Evolutionary conservation across 148 eudicot genomes (phyloP).

Genomic region (Fagopyrum esculentum): DNA sequence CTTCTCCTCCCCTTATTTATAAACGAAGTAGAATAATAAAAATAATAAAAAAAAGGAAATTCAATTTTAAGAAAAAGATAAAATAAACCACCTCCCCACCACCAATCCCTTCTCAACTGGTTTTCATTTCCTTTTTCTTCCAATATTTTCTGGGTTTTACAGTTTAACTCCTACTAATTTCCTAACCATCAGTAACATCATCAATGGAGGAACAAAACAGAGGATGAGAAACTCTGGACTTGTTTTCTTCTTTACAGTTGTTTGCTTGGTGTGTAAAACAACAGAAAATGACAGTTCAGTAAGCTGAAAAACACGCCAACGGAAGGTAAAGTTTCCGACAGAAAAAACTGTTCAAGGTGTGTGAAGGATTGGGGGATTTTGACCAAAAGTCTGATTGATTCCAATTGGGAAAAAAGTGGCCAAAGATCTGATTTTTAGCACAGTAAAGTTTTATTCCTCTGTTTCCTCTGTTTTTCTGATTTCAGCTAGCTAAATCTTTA

Average conservation of each 20-base stretch:
- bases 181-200: background rate
- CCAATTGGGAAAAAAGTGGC: background rate
- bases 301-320: constrained; percentile 7
- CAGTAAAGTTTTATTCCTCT: constrained; percentile 6
- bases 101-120: background rate
- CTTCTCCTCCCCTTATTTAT: background rate
- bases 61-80: background rate
- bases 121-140: background rate
- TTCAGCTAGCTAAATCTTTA: background rate
- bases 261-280: constrained; percentile 5
- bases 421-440: background rate
- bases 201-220: constrained; percentile 7
- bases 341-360: background rate
- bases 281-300: constrained; percentile 11
- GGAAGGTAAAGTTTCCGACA: constrained; percentile 3
- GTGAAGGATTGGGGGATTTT: constrained; percentile 3
- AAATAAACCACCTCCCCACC: background rate
- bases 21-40: background rate
- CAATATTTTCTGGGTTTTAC: background rate
- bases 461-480: background rate
- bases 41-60: background rate
- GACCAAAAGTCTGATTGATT: background rate
- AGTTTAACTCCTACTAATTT: background rate
- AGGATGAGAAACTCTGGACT: background rate
- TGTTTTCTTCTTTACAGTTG: background rate